A percentile compares a stretch with the other conserved stretches of the same genome.
These are phyloP conservation scores for Papiliotrema fonsecae DNA, from an alignment of 1,284 basidiomycete genomes.

Conservation along the genomic window DNA sequence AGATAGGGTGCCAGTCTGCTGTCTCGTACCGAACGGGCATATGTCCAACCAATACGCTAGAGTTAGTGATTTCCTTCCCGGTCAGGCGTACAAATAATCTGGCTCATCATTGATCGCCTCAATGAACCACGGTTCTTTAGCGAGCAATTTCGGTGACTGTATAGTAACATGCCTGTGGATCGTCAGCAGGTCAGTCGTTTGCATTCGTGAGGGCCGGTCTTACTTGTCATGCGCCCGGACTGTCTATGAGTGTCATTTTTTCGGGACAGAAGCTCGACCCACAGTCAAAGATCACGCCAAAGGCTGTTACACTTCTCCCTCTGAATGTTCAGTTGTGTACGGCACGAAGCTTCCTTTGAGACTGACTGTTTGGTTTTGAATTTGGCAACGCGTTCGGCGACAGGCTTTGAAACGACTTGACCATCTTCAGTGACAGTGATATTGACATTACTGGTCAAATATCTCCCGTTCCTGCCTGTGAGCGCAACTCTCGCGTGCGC, in stretches of 20 bases:
- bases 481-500: not conserved
- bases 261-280: too few relatives aligned
- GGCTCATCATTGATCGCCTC: slow-evolving; percentile 74
- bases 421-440: slow-evolving; percentile 64
- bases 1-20: slow-evolving; percentile 62
- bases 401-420: slow-evolving; percentile 26
- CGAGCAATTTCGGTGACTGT: slow-evolving; percentile 66
- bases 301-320: slow-evolving; percentile 66
- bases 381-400: slow-evolving; percentile 61
- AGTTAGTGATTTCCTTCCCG: not conserved
- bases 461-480: slow-evolving; percentile 59
- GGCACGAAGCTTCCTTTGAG: not conserved
- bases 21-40: slow-evolving; percentile 44
- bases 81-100: slow-evolving; percentile 59
- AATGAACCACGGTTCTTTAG: slow-evolving; percentile 62
- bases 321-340: slow-evolving; percentile 13
- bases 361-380: slow-evolving; percentile 68
- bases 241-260: too few relatives aligned
- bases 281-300: slow-evolving; percentile 71
- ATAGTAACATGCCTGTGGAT: slow-evolving; percentile 65
- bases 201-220: slow-evolving; percentile 4
- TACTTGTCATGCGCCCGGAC: slow-evolving; percentile 39
- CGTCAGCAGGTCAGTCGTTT: not conserved
- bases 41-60: slow-evolving; percentile 35
- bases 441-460: slow-evolving; percentile 77